Evolutionary conservation across 2,329 filamentous ascomycete genomes (phyloP).

Genomic region (Escovopsis sp.): DNA sequence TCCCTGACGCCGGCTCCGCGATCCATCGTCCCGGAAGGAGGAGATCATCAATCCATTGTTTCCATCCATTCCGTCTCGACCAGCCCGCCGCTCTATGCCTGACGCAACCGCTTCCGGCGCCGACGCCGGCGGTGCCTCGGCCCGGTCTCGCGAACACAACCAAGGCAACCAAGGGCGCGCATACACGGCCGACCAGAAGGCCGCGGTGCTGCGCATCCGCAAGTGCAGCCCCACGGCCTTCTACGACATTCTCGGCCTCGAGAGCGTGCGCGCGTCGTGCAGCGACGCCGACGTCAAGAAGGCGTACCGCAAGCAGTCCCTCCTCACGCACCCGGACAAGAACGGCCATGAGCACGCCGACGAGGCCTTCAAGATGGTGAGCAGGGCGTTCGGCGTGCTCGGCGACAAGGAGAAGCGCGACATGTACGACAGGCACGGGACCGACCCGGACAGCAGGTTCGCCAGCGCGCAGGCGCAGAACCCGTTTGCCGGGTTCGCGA

Average conservation of each 20-base stretch:
- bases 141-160: conserved; percentile 50
- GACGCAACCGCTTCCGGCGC: conserved; percentile 41
- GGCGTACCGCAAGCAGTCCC: conserved; percentile 84
- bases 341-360: conserved; percentile 92
- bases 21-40: too few relatives aligned
- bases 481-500: conserved; percentile 49
- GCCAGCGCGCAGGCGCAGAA: conserved; percentile 44
- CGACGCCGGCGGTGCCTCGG: conserved; percentile 28
- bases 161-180: conserved; percentile 63
- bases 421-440: conserved; percentile 77
- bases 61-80: background rate
- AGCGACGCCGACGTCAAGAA: conserved; percentile 88
- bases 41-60: too few relatives aligned
- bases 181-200: conserved; percentile 81
- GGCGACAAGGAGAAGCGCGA: conserved; percentile 79
- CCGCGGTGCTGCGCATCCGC: conserved; percentile 77
- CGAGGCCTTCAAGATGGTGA: conserved; percentile 98
- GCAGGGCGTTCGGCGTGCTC: conserved; percentile 80
- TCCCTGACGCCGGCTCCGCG: background rate
- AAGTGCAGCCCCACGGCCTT: conserved; percentile 75
- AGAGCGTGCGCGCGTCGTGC: conserved; percentile 45
- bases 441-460: conserved; percentile 83
- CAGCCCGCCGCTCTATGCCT: conserved; percentile 16
- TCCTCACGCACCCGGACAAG: conserved; percentile 96
- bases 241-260: conserved; percentile 83